Evolutionary conservation across 2,329 filamentous ascomycete genomes (phyloP).

Genomic region (Cryphonectria carpinicola): DNA sequence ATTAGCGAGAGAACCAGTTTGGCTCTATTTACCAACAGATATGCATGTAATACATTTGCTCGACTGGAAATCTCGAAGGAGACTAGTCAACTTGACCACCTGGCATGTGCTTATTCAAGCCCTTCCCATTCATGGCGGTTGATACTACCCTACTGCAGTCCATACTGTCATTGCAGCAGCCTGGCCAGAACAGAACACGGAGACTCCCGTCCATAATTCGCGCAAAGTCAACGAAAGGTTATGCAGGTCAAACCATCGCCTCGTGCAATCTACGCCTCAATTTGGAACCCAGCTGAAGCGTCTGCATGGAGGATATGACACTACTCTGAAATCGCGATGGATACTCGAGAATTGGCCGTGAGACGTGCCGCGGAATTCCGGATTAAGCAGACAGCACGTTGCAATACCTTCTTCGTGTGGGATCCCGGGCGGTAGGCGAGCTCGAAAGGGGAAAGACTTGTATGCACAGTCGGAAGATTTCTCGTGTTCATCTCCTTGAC

Average conservation of each 20-base stretch:
- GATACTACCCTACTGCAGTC: not conserved
- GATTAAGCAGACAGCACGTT: not conserved
- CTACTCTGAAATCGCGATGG: not conserved
- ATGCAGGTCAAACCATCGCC: not conserved
- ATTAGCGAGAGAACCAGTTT: not conserved
- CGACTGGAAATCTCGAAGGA: not conserved
- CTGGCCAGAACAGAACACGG: not conserved
- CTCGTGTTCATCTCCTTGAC: not conserved
- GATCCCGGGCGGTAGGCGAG: not conserved
- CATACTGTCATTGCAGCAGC: not conserved
- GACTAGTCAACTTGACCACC: not conserved
- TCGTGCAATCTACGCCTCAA: not conserved
- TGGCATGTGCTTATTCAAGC: not conserved
- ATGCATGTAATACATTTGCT: not conserved
- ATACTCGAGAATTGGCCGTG: not conserved
- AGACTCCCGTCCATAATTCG: not conserved
- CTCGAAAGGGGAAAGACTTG: not conserved
- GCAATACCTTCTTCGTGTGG: not conserved
- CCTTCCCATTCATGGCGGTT: not conserved
- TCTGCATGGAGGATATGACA: not conserved
- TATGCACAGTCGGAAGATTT: not conserved
- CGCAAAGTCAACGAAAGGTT: not conserved
- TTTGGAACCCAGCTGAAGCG: not conserved
- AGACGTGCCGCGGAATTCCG: not conserved
- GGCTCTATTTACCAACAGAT: not conserved